A percentile compares a stretch with the other conserved stretches of the same genome.
These are phyloP conservation scores for Acanthamoeba sp. DNA, from an alignment of 208 protist genomes.

Conservation along the genomic window DNA sequence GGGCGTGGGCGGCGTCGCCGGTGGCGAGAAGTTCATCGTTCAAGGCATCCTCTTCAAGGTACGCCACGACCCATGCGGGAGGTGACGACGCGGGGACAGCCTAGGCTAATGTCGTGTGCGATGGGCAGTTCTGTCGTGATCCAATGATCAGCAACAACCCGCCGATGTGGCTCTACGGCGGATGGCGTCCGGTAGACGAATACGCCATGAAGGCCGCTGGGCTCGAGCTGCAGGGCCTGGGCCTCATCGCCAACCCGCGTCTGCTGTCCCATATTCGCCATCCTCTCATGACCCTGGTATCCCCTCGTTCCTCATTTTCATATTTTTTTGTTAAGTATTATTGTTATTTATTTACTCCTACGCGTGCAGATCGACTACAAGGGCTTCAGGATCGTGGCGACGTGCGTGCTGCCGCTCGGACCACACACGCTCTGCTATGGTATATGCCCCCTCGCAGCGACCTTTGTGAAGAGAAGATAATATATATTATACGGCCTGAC, in stretches of 20 bases:
- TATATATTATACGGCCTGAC: background rate
- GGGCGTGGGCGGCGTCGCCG: conserved; percentile 44
- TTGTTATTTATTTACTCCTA: too few relatives aligned
- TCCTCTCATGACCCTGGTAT: conserved; percentile 30
- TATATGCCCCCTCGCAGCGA: background rate
- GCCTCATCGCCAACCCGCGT: conserved; percentile 8
- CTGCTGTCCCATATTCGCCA: background rate
- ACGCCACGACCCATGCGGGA: background rate
- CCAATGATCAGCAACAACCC: conserved; percentile 25
- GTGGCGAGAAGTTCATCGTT: conserved; percentile 26
- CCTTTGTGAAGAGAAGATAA: background rate
- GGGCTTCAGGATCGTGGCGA: conserved; percentile 54
- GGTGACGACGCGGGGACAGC: too few relatives aligned
- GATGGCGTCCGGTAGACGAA: background rate
- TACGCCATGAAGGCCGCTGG: conserved; percentile 66
- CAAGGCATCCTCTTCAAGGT: conserved; percentile 53
- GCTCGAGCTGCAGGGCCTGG: conserved; percentile 25
- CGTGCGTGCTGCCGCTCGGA: conserved; percentile 36
- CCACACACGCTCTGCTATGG: conserved; percentile 3
- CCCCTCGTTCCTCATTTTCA: background rate
- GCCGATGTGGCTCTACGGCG: conserved; percentile 61
- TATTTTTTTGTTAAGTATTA: background rate
- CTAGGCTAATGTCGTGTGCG: too few relatives aligned
- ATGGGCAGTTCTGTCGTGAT: conserved; percentile 27
- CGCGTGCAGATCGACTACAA: conserved; percentile 66